Evolutionary conservation across 2,329 filamentous ascomycete species (phyloP), one percentile per base, ranked within the genome.

Genomic region (Niveomyces coronatus): DNA sequence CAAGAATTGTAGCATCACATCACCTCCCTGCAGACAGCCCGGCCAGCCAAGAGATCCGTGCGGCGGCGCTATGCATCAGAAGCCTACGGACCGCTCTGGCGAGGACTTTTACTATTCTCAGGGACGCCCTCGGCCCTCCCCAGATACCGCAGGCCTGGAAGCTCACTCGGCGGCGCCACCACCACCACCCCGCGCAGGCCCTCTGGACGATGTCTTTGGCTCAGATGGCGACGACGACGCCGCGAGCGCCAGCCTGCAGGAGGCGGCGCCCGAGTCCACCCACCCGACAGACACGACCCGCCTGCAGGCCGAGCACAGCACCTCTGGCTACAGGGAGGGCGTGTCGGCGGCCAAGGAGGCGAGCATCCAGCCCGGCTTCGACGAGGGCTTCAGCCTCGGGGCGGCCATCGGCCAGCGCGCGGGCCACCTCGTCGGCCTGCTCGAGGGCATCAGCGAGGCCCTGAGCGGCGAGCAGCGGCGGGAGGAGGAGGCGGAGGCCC

Each of bases 281-380:
- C 65, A 74, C 38, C 66, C 64, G 22, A 73, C 66, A 53, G 87
- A 94, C 49, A 72, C 91, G 35, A 76, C 73, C 15, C 78, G 82
- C 17, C 71, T 94, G 13, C 78, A 82, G 50, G 71, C 76, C 29
- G 79, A 83, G 39, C 86, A 94, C 56, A 73, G 77, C 37, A 95
- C 84, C 7, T 79, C 84, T 27, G 91, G 91, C 15, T 96, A 96
- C 61, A 81, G 89, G 42, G 88, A 95, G 51, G 91, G 89, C 31
- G 74, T 96, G 37, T 72, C 81, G 0, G 66, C 65, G 3, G 83
- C 82, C 22, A 96, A 96, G 57, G 74, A 74, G 18, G 63, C 70
- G 33, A 82, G 78, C 50, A 76, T 95, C 18, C 91, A 98, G 60
- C 69, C 70, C 11, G 89, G 89, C 0, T 96, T 98, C 53, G 91